phyloP scores from a whole-genome alignment of 2,329 filamentous ascomycete genomes.

The Keithomyces neogunnii region DNA sequence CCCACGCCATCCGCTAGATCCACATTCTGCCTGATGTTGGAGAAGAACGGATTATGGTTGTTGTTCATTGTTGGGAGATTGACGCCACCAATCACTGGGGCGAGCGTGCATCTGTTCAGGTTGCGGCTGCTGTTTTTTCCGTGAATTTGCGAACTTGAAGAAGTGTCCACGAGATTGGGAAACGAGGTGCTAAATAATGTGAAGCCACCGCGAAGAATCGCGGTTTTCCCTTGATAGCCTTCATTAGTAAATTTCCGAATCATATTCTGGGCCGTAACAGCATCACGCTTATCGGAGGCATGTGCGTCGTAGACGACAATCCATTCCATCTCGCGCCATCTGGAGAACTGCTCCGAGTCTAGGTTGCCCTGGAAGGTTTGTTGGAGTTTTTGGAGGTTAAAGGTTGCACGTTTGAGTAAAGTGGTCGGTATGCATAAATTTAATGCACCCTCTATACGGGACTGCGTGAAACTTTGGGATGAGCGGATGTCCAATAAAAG shows the following conservation, averaged over 20 bases:
- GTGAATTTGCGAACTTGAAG: slow-evolving; percentile 25
- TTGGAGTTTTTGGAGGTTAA: slow-evolving; percentile 78
- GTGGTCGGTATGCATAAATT: slow-evolving; percentile 96
- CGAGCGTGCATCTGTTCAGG: slow-evolving; percentile 35
- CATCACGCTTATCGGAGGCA: slow-evolving; percentile 73
- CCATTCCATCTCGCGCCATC: slow-evolving; percentile 64
- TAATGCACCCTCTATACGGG: slow-evolving; percentile 70
- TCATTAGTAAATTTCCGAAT: slow-evolving; percentile 87
- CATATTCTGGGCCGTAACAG: slow-evolving; percentile 71
- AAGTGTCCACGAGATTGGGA: slow-evolving; percentile 53
- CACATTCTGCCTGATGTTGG: slow-evolving; percentile 94
- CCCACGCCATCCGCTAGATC: slow-evolving; percentile 90
- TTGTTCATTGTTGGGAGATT: slow-evolving; percentile 63
- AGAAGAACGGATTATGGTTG: slow-evolving; percentile 81
- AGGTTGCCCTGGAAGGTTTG: slow-evolving; percentile 71
- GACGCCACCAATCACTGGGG: slow-evolving; percentile 81
- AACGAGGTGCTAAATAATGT: slow-evolving; percentile 60
- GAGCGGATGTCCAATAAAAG: slow-evolving; percentile 82
- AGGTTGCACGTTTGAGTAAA: slow-evolving; percentile 80
- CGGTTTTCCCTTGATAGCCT: slow-evolving; percentile 65
- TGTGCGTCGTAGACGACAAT: slow-evolving; percentile 83
- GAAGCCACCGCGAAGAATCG: slow-evolving; percentile 78
- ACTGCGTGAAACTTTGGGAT: slow-evolving; percentile 68
- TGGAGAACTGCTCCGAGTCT: slow-evolving; percentile 64
- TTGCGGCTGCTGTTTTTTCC: background rate